Base-by-base conservation (phyloP, 805 yeast genomes). In the Nakazawaea laoshanensis region DNA sequence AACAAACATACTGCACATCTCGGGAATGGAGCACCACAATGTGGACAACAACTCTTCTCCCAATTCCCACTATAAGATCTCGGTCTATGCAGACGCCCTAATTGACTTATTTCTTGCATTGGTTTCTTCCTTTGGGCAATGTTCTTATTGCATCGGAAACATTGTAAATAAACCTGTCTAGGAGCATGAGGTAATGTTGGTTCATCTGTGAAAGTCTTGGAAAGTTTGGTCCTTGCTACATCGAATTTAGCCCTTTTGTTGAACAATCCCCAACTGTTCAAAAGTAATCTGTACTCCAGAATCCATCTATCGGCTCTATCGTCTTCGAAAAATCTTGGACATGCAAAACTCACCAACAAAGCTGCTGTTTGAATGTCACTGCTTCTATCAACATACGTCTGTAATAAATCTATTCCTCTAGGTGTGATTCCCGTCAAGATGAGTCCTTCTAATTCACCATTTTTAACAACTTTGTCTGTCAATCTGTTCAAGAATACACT, bases 301-400 rank as follows among this genome's bases (percentile, higher is more conserved):
- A 78, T 65, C 98, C 98, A 89, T 38, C 68, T 71, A 19, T 77
- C 80, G 2, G 80, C 85, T 36, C 94, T 60, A 4, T 55, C 58
- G 50, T 86, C 95, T 7, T 57, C 57, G 52, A 88, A 85, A 52
- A 81, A 88, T 39, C 87, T 63, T 0, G 97, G 96, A 32, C 78
- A 78, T 1, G 87, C 95, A 57, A 71, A 84, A 4, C 88, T 66
- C 0, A 85, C 70, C 3, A 89, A 75, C 33, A 88, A 56, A 0
- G 95, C 78, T 0, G 95, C 96, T 0, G 94, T 87, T 52, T 89
- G 98, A 2, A 87, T 81, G 52, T 89, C 98, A 33, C 85, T 72
- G 0, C 94, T 84, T 45, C 88, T 67, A 53, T 87, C 89, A 21
- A 88, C 92, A 54, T 82, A 89, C 1, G 85, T 72, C 55, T 88